Conservation (phyloP, 805 yeast species). For the Candida suzukii region DNA sequence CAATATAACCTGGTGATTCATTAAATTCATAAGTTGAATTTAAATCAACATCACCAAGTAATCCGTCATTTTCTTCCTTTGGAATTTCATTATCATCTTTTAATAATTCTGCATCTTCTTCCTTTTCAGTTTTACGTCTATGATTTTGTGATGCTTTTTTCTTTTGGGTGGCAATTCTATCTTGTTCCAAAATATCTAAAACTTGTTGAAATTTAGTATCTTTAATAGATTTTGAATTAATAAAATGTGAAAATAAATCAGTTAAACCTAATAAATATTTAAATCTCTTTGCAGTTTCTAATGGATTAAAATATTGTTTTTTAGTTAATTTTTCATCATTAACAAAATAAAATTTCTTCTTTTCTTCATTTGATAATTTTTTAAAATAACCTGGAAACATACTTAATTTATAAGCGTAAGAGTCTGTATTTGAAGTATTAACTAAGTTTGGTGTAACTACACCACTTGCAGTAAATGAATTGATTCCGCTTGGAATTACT, state of each 20-base stretch:
- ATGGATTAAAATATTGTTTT: conserved; percentile 36
- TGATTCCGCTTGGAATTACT: neutral
- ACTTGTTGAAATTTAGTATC: conserved; percentile 53
- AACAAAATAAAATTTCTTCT: conserved; percentile 23
- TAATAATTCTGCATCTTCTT: conserved; percentile 72
- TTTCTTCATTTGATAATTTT: conserved; percentile 6
- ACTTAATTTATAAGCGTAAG: conserved; percentile 6
- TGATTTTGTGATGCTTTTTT: conserved; percentile 30
- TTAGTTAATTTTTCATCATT: conserved; percentile 18
- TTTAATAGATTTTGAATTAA: conserved; percentile 54
- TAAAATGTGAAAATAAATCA: conserved; percentile 60
- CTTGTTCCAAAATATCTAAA: conserved; percentile 32
- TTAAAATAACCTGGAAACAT: conserved; percentile 8
- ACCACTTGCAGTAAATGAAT: neutral
- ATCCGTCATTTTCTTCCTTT: conserved; percentile 1
- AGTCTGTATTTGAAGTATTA: neutral
- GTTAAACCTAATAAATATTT: conserved; percentile 61
- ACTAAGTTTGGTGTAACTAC: neutral
- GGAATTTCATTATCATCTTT: conserved; percentile 39
- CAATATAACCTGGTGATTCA: conserved; percentile 43
- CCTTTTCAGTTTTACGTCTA: conserved; percentile 67
- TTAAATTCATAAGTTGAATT: conserved; percentile 37
- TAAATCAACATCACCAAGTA: conserved; percentile 19
- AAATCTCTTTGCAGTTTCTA: conserved; percentile 60
- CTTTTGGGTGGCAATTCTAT: conserved; percentile 10